Conservation (phyloP, 129 eudicot species). For the Cynara cardunculus region DNA sequence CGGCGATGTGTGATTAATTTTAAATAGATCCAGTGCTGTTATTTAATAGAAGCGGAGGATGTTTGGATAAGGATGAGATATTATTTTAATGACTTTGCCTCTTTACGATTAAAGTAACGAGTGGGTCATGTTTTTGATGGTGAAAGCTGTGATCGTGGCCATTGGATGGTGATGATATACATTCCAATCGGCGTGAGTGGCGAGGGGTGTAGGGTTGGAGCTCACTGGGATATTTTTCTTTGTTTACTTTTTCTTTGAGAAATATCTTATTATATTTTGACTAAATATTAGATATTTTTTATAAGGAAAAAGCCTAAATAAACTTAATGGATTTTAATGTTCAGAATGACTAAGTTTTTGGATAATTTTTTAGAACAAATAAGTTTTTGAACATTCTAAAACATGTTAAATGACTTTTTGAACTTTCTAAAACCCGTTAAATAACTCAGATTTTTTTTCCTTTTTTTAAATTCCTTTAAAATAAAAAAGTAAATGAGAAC, state of each 20-base stretch:
- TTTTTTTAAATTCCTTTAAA: neutral
- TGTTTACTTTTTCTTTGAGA: neutral
- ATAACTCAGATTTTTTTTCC: too few species aligned
- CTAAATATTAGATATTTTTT: too few species aligned
- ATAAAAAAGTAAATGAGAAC: neutral
- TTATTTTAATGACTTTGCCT: conserved; percentile 10
- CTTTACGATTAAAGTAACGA: neutral
- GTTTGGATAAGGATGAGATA: conserved; percentile 38
- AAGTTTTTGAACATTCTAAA: too few species aligned
- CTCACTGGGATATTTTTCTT: neutral
- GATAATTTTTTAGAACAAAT: too few species aligned
- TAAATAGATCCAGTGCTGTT: neutral
- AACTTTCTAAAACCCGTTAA: too few species aligned
- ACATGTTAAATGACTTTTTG: too few species aligned
- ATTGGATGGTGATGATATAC: conserved; percentile 10
- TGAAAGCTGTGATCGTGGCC: conserved; percentile 11
- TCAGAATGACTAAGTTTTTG: too few species aligned
- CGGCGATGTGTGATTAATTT: neutral
- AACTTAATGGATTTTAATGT: too few species aligned
- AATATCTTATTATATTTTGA: neutral
- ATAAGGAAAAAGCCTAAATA: too few species aligned
- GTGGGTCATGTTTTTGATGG: neutral
- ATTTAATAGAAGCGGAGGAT: neutral
- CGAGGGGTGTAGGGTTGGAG: neutral
- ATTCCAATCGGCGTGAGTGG: neutral